phyloP scores from a whole-genome alignment of 2,329 filamentous ascomycete species.

The Talaromyces sp. region DNA sequence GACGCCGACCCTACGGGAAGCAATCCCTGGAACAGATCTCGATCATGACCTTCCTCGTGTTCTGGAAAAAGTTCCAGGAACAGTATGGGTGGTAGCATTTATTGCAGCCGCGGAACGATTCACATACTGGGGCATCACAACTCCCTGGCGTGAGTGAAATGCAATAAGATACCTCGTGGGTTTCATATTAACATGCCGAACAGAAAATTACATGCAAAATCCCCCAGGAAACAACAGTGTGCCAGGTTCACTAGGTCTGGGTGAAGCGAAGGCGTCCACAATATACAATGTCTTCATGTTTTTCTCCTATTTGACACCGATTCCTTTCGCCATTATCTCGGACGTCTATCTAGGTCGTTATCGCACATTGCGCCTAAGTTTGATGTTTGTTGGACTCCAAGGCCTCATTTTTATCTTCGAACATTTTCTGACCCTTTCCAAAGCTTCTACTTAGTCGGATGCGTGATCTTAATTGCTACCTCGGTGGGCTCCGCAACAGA shows the following conservation, averaged over 20 bases:
- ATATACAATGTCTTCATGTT: slow-evolving; percentile 55
- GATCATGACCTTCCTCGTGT: neutral
- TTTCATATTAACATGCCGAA: slow-evolving; percentile 1
- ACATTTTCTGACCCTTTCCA: neutral
- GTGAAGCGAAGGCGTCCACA: slow-evolving; percentile 51
- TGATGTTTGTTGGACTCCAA: slow-evolving; percentile 21
- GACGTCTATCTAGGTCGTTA: slow-evolving; percentile 38
- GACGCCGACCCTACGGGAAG: too few species aligned
- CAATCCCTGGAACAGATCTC: too few species aligned
- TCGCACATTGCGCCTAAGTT: slow-evolving; percentile 25
- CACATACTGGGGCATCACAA: slow-evolving; percentile 1
- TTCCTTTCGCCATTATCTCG: slow-evolving; percentile 31
- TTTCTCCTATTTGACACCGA: slow-evolving; percentile 39
- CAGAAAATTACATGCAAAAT: slow-evolving; percentile 4
- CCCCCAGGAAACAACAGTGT: slow-evolving; percentile 17
- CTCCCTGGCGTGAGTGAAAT: slow-evolving; percentile 1
- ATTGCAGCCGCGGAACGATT: neutral
- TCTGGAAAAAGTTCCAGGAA: neutral
- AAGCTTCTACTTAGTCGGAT: slow-evolving; percentile 16
- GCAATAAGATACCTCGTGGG: neutral
- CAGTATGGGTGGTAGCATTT: neutral
- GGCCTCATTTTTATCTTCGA: slow-evolving; percentile 1
- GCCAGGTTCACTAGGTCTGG: slow-evolving; percentile 51
- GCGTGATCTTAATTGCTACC: slow-evolving; percentile 19
- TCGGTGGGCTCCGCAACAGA: slow-evolving; percentile 19